Conservation (phyloP, 1,284 basidiomycete species). For the Pseudozyma tsukubaensis region DNA sequence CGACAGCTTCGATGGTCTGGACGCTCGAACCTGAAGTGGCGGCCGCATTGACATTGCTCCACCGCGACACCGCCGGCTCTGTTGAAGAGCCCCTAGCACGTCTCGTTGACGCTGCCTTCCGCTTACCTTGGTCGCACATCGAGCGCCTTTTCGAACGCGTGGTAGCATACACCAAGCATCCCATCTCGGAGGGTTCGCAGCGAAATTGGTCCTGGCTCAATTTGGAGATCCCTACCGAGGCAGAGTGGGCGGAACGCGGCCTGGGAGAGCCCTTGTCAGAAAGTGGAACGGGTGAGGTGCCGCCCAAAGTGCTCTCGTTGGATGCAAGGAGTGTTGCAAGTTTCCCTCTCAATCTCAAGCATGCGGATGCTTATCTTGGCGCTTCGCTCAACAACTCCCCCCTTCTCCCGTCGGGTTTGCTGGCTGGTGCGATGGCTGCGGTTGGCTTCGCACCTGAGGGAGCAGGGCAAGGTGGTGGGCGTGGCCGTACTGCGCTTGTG, state of each 20-base stretch:
- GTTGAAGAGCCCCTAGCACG: conserved; percentile 74
- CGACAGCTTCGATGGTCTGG: conserved; percentile 91
- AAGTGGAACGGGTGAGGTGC: conserved; percentile 68
- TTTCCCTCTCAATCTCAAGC: conserved; percentile 89
- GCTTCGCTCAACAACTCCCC: conserved; percentile 58
- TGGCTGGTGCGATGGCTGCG: conserved; percentile 47
- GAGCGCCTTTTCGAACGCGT: conserved; percentile 76
- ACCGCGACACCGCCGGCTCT: conserved; percentile 67
- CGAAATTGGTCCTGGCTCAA: conserved; percentile 51
- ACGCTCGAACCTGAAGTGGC: conserved; percentile 86
- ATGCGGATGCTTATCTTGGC: conserved; percentile 88
- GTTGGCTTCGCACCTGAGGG: conserved; percentile 50
- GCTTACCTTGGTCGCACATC: conserved; percentile 82
- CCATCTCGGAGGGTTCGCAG: conserved; percentile 4
- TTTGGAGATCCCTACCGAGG: conserved; percentile 35
- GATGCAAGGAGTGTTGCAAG: conserved; percentile 84
- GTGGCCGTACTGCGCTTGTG: conserved; percentile 83
- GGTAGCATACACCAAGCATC: conserved; percentile 72
- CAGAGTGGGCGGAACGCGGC: conserved; percentile 42
- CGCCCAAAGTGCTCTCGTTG: conserved; percentile 80
- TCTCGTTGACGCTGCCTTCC: conserved; percentile 92
- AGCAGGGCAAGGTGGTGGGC: conserved; percentile 60
- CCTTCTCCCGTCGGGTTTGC: conserved; percentile 40
- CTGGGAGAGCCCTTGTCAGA: conserved; percentile 44
- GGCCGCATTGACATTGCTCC: conserved; percentile 77